These are phyloP conservation scores for Cadophora luteo-olivacea DNA, from an alignment of 2,329 filamentous ascomycete species.

Conservation along the genomic window DNA sequence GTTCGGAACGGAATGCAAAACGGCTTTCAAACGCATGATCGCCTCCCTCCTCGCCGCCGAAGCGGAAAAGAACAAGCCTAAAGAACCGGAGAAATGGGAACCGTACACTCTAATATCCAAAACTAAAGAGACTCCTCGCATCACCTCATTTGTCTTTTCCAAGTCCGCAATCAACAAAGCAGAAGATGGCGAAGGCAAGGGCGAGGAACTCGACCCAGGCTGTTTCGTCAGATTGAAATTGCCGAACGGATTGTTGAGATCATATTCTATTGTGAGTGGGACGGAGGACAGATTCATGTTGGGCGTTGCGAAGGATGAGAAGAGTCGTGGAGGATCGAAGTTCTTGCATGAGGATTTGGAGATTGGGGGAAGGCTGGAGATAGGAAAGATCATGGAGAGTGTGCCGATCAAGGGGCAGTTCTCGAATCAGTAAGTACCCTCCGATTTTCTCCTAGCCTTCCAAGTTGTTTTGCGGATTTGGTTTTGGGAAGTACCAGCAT, in stretches of 20 bases:
- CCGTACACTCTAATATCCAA: conserved; percentile 54
- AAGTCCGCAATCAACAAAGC: conserved; percentile 35
- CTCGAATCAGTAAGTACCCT: conserved; percentile 43
- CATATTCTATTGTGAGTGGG: conserved; percentile 66
- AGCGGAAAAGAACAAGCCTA: conserved; percentile 39
- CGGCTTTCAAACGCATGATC: conserved; percentile 60
- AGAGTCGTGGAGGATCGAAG: conserved; percentile 64
- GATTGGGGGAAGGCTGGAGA: conserved; percentile 57
- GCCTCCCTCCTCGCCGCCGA: conserved; percentile 49
- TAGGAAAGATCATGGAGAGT: conserved; percentile 57
- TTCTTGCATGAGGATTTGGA: conserved; percentile 59
- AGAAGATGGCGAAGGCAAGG: conserved; percentile 33
- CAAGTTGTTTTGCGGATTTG: not conserved
- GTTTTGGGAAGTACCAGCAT: too few species aligned
- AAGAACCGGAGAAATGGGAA: conserved; percentile 45
- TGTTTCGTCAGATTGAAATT: conserved; percentile 64
- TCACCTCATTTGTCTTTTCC: conserved; percentile 61
- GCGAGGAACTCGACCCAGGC: conserved; percentile 50
- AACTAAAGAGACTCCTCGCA: conserved; percentile 55
- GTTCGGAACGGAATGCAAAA: conserved; percentile 52
- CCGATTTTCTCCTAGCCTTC: not conserved
- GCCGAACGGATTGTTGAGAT: conserved; percentile 60
- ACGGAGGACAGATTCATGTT: conserved; percentile 58
- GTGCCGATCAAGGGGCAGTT: conserved; percentile 54
- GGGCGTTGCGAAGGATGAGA: conserved; percentile 61